Evolutionary conservation across 208 protist species (phyloP), one percentile per base, ranked within the genome.

Genomic region (Trypanosoma lewisi): DNA sequence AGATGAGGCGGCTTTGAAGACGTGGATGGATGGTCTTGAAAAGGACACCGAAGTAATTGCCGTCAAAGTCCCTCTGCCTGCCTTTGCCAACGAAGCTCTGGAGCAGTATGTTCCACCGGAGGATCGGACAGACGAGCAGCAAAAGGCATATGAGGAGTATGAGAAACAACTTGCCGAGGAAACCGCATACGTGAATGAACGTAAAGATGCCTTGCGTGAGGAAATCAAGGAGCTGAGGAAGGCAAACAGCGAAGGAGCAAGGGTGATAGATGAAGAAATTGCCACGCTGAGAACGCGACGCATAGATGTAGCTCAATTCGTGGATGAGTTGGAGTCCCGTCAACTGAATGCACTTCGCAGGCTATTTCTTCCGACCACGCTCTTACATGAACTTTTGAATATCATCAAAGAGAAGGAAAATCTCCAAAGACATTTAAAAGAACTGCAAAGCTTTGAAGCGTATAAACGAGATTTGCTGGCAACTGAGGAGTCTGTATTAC

Each of bases 1-100:
- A 19, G 80, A 86, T 55, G 87, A 97, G 67, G 80, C 78, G 16
- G 92, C 87, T 0, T 70, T 97, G 30, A 80, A 84, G 36, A 68
- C 87, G 23, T 94, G 89, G 92, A 97, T 97, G 92, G 87, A 95
- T 56, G 87, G 89, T 49, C 85, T 97, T 23, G 89, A 96, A 54
- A 89, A 91, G 70, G 92, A 90, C 21, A 79, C 83, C 48, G 76
- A 83, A 62, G 76, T 80, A 6, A 34, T 92, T 11, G 47, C 73
- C 45, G 83, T 91, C 25, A 70, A 89, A 6, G 63, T 96, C 27
- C 51, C 68, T 37, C 39, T 82, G 19, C 92, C 87, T 11, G 75
- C 85, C 21, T 95, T 93, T 55, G 80, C 82, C 17, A 83, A 93
- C 37, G 77, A 89, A 34, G 65, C 84, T n/a, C 57, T 70, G 16